phyloP scores from a whole-genome alignment of 2,329 filamentous ascomycete species.

The Neospermospora avenae region DNA sequence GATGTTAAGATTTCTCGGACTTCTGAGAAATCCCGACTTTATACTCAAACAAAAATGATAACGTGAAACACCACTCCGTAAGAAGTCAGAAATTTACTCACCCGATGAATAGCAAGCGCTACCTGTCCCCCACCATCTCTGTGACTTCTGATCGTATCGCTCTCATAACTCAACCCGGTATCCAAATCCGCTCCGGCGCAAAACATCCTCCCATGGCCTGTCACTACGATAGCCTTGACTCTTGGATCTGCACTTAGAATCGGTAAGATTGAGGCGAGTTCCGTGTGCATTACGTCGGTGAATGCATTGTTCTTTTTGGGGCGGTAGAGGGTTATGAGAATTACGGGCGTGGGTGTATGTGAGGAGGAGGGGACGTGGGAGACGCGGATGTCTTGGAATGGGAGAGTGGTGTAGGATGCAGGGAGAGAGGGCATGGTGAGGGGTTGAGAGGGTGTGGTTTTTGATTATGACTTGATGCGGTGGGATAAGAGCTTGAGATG shows the following conservation, averaged over 20 bases:
- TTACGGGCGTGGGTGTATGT: constrained; percentile 54
- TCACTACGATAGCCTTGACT: constrained; percentile 53
- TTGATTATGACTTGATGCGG: neutral
- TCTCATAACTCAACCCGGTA: constrained; percentile 19
- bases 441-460: neutral
- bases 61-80: neutral
- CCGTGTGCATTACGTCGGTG: constrained; percentile 59
- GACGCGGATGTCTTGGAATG: constrained; percentile 44
- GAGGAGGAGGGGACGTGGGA: constrained; percentile 50
- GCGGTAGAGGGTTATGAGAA: constrained; percentile 62
- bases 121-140: constrained; percentile 52
- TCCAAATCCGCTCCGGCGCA: constrained; percentile 48
- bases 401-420: constrained; percentile 41
- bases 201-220: constrained; percentile 50
- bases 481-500: too few relatives aligned
- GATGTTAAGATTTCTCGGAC: too few relatives aligned
- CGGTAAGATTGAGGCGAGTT: constrained; percentile 53
- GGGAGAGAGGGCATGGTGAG: constrained; percentile 20
- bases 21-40: too few relatives aligned
- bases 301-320: constrained; percentile 68
- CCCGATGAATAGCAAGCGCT: constrained; percentile 9
- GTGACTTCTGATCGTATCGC: constrained; percentile 27
- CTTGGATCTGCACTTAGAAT: constrained; percentile 51
- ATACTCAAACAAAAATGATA: neutral
- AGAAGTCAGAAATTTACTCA: neutral